Evolutionary conservation across 768 basidiomycete species (phyloP).

Genomic region (Naganishia vaughanmartiniae): DNA sequence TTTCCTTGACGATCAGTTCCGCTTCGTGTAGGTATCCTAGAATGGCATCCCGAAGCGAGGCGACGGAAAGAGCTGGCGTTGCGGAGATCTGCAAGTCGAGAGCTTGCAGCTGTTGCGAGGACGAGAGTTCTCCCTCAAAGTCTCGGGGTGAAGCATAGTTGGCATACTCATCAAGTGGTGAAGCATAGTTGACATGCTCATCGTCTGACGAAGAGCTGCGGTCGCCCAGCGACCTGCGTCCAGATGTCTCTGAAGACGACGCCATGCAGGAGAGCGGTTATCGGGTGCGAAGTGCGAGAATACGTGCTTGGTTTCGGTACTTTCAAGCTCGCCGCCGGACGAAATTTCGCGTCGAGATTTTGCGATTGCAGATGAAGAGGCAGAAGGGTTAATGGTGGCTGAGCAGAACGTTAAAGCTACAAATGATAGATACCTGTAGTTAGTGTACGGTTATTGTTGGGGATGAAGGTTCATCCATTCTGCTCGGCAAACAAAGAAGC

Average conservation of each 20-base stretch:
- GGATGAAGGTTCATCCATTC: too few species aligned
- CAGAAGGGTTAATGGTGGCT: background rate
- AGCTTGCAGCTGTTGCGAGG: conserved; percentile 20
- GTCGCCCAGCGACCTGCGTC: background rate
- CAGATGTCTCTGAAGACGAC: background rate
- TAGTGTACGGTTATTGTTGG: too few species aligned
- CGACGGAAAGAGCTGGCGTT: conserved; percentile 26
- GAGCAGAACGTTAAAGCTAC: too few species aligned
- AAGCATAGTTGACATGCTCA: background rate
- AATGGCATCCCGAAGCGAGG: conserved; percentile 42
- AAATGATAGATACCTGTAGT: too few species aligned
- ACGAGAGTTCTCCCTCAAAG: conserved; percentile 17
- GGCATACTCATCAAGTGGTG: background rate
- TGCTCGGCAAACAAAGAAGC: too few species aligned
- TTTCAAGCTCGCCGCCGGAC: background rate
- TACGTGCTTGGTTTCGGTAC: background rate
- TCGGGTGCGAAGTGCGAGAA: background rate
- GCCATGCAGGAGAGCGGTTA: background rate
- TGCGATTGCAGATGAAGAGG: background rate
- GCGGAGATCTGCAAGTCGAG: conserved; percentile 16
- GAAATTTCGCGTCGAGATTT: background rate
- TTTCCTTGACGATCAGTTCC: conserved; percentile 39
- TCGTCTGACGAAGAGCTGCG: background rate
- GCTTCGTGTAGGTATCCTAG: conserved; percentile 49
- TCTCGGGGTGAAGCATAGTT: conserved; percentile 7